These are phyloP conservation scores for Boechera divaricarpa DNA, from an alignment of 345 rosid species.

Conservation along the genomic window DNA sequence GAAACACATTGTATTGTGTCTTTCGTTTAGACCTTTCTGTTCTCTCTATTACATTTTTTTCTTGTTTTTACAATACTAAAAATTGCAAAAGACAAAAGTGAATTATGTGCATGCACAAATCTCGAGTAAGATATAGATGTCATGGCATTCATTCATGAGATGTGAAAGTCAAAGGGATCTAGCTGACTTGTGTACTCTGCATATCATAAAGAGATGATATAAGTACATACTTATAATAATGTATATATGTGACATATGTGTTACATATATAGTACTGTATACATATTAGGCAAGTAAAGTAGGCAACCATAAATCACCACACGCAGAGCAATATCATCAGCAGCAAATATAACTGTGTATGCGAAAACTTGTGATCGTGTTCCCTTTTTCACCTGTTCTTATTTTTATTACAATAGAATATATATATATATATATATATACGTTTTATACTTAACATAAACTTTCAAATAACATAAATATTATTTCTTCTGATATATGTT, in stretches of 20 bases:
- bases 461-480: not conserved
- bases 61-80: not conserved
- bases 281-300: constrained; percentile 12
- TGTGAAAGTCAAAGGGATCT: constrained; percentile 41
- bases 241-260: constrained; percentile 15
- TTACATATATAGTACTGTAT: not conserved
- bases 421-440: not conserved
- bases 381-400: constrained; percentile 29
- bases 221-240: not conserved
- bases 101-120: constrained; percentile 37
- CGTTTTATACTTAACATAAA: not conserved
- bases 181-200: constrained; percentile 38
- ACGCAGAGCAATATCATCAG: constrained; percentile 17
- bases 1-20: constrained; percentile 9
- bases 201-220: constrained; percentile 24
- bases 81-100: not conserved
- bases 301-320: constrained; percentile 26
- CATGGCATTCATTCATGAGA: constrained; percentile 44
- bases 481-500: not conserved
- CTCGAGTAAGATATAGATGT: constrained; percentile 34
- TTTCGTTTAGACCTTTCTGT: constrained; percentile 20
- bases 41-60: not conserved
- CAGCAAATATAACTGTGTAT: constrained; percentile 28
- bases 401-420: not conserved
- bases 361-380: constrained; percentile 36